Percentiles rank a stretch among this genome's conserved stretches.
These are phyloP conservation scores for Gossypium rotundifolium DNA, from an alignment of 345 rosid genomes.

Conservation along the genomic window DNA sequence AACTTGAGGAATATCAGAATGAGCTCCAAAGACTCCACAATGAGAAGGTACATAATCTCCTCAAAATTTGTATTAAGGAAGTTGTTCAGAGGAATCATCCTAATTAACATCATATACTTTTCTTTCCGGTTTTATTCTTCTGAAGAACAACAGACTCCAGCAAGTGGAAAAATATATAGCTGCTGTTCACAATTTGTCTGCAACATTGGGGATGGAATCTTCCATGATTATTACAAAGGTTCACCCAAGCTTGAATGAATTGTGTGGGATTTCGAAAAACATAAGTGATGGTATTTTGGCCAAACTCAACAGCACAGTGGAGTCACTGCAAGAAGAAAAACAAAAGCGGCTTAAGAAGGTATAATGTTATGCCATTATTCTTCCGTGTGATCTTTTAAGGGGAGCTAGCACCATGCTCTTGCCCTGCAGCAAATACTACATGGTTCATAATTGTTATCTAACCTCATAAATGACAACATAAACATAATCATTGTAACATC, in stretches of 20 bases:
- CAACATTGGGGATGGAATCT: conserved; percentile 84
- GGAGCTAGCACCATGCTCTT: neutral
- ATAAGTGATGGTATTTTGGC: conserved; percentile 75
- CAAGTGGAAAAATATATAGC: conserved; percentile 72
- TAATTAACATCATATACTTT: neutral
- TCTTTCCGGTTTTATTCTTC: conserved; percentile 16
- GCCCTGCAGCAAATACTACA: neutral
- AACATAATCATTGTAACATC: conserved; percentile 1
- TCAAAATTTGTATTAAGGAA: neutral
- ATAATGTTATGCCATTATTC: conserved; percentile 12
- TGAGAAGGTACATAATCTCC: conserved; percentile 59
- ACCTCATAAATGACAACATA: neutral
- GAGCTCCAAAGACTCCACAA: conserved; percentile 77
- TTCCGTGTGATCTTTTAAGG: conserved; percentile 3
- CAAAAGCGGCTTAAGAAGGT: conserved; percentile 84
- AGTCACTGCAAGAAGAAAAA: conserved; percentile 77
- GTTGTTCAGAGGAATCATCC: neutral
- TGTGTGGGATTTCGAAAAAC: conserved; percentile 88
- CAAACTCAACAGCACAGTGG: conserved; percentile 72
- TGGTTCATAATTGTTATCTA: conserved; percentile 1
- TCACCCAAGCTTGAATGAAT: conserved; percentile 85
- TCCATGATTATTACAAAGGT: conserved; percentile 95
- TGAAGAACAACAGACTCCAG: conserved; percentile 77
- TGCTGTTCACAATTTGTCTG: conserved; percentile 52
- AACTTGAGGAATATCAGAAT: conserved; percentile 80